Conservation (phyloP, 1,284 basidiomycete genomes). For the Agroathelia rolfsii region DNA sequence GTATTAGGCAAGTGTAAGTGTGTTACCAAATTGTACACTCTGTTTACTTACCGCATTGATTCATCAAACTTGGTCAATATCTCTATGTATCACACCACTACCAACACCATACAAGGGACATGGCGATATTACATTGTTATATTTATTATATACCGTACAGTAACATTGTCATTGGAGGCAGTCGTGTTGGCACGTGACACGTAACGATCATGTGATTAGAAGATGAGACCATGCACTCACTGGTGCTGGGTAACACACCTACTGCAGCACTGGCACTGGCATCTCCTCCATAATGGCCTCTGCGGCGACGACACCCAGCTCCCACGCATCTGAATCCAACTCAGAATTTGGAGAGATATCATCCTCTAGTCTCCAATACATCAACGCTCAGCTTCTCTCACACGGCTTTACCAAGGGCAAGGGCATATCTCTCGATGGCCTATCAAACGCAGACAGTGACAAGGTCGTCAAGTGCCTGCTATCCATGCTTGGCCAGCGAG, state of each 20-base stretch:
- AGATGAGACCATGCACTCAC: no score
- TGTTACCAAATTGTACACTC: no score
- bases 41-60: no score
- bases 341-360: constrained; percentile 33
- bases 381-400: constrained; percentile 69
- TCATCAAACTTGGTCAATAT: no score
- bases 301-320: constrained; percentile 32
- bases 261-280: not conserved
- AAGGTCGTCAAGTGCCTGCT: constrained; percentile 65
- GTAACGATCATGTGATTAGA: no score
- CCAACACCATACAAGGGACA: constrained; percentile 19
- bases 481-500: constrained; percentile 67
- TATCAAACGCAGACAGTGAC: constrained; percentile 52
- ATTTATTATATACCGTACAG: constrained; percentile 25
- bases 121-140: constrained; percentile 21
- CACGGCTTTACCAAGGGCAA: constrained; percentile 67
- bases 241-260: no score
- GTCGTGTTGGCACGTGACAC: no score
- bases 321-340: constrained; percentile 30
- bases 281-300: no score
- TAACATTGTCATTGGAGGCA: constrained; percentile 11
- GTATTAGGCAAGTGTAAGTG: no score
- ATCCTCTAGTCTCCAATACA: constrained; percentile 52
- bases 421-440: constrained; percentile 53
- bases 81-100: no score